Evolutionary conservation across 106 monocot genomes (phyloP), one percentile per base, ranked within the genome.

Genomic region (Allium sativum): DNA sequence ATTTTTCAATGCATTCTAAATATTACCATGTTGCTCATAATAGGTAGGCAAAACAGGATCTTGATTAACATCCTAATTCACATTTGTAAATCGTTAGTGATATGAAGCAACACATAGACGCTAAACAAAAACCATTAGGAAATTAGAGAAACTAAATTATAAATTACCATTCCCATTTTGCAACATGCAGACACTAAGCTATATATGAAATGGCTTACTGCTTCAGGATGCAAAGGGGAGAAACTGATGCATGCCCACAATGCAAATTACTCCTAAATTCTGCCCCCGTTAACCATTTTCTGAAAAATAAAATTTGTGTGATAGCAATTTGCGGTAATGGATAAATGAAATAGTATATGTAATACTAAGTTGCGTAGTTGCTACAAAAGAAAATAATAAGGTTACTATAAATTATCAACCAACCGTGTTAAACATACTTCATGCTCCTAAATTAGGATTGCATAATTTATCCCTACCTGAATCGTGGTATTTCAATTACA

Each of bases 111-210:
- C 4, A 48, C 17, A 50, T n/a, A 51, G 31, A 58, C 40, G 12
- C 12, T 10, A 22, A 21, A 14, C 7, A 45, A 21, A 59, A 31
- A n/a, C n/a, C 40, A 40, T 40, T 1, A 16, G n/a, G 7, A 43
- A 3, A 48, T 6, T 21, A 62, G 14, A 48, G 31, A 6, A 64
- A 22, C 10, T n/a, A 22, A 21, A n/a, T n/a, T 17, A 6, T 31
- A 8, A 60, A 12, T 14, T 64, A 94, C 93, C 83, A 94, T 94
- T 68, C 89, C 89, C 22, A 76, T 81, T 0, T 42, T 62, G 18
- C 44, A 67, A 53, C 93, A 94, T 56, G 68, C 80, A 0, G 12
- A 11, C 19, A 69, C 70, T 22, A 89, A 71, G 6, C 68, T 71
- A 21, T 18, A 0, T 12, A 72, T 78, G 57, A 94, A 94, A 6